A percentile compares a stretch with the other conserved stretches of the same genome.
phyloP scores from a whole-genome alignment of 2,329 filamentous ascomycete genomes.

The Furcasterigmium furcatum region DNA sequence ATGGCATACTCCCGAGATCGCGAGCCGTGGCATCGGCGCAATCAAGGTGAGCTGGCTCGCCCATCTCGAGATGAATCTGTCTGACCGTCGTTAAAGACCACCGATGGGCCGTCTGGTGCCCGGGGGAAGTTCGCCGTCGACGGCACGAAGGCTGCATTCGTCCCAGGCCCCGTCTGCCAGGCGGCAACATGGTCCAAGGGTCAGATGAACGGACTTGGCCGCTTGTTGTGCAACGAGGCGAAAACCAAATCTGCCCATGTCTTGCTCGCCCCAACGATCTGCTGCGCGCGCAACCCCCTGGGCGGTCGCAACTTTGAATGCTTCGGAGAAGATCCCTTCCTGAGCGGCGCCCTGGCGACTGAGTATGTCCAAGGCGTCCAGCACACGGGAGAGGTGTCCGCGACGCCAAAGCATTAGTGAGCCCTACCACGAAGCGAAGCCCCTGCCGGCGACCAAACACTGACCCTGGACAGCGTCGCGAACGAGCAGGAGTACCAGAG shows the following conservation, averaged over 20 bases:
- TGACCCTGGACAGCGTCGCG: conserved; percentile 31
- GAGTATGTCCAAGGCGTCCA: conserved; percentile 41
- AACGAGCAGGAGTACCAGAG: conserved; percentile 3
- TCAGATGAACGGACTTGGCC: neutral
- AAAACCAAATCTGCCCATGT: conserved; percentile 64
- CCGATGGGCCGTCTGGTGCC: neutral
- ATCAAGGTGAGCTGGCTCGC: neutral
- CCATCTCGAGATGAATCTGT: neutral
- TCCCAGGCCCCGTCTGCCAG: neutral
- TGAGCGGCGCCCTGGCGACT: conserved; percentile 39
- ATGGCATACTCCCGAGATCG: neutral
- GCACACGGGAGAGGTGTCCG: conserved; percentile 10
- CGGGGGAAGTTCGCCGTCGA: neutral
- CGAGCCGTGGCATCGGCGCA: neutral
- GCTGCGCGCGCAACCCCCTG: conserved; percentile 42
- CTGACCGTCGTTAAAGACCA: neutral
- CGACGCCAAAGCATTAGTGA: neutral
- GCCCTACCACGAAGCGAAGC: neutral
- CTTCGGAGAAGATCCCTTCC: conserved; percentile 43
- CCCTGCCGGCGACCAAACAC: neutral
- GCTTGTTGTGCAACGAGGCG: conserved; percentile 51
- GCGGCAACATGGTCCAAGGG: neutral
- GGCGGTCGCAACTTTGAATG: conserved; percentile 46
- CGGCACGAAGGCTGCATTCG: neutral
- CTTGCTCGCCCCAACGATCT: conserved; percentile 63